These are phyloP conservation scores for Kuraishia capsulata DNA, from an alignment of 805 yeast genomes.

Conservation along the genomic window DNA sequence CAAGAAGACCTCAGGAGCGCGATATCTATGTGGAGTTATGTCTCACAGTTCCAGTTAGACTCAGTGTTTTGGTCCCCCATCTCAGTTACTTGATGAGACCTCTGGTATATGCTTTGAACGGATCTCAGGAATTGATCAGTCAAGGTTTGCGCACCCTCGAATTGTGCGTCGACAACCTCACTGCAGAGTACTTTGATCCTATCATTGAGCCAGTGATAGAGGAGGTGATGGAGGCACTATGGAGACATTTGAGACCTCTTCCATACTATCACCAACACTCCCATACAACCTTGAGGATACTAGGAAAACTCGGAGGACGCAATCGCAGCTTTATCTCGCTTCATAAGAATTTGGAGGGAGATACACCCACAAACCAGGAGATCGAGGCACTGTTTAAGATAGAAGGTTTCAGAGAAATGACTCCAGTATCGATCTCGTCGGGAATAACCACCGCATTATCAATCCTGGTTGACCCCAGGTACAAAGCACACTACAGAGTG, in stretches of 20 bases:
- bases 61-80: constrained; percentile 91
- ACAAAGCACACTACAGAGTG: constrained; percentile 56
- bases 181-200: constrained; percentile 96
- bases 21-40: constrained; percentile 94
- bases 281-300: constrained; percentile 84
- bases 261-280: constrained; percentile 94
- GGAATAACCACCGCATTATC: constrained; percentile 74
- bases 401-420: constrained; percentile 53
- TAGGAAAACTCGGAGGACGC: constrained; percentile 95
- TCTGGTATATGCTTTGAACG: constrained; percentile 80
- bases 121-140: constrained; percentile 82
- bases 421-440: constrained; percentile 74
- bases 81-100: constrained; percentile 85
- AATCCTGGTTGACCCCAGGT: constrained; percentile 59
- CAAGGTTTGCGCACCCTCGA: constrained; percentile 95
- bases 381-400: constrained; percentile 60
- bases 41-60: constrained; percentile 88
- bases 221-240: constrained; percentile 87
- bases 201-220: constrained; percentile 93
- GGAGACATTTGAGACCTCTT: constrained; percentile 84
- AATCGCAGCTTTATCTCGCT: constrained; percentile 80
- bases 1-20: constrained; percentile 82
- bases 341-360: constrained; percentile 53
- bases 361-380: constrained; percentile 50
- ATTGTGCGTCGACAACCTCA: constrained; percentile 89